phyloP scores from a whole-genome alignment of 176 grass and related monocot species.

The Oryza rufipogon region DNA sequence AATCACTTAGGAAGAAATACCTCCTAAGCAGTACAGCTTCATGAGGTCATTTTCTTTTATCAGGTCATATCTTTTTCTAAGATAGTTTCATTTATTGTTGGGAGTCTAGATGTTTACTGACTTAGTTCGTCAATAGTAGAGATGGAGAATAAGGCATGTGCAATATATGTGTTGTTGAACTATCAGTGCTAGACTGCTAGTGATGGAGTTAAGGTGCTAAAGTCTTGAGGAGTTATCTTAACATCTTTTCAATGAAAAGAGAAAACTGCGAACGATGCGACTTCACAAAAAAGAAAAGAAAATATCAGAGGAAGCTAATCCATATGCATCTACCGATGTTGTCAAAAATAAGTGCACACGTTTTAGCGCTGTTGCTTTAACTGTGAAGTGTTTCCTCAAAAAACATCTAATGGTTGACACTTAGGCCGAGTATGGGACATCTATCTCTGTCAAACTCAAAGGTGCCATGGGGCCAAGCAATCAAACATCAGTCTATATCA shows the following conservation, averaged over 20 bases:
- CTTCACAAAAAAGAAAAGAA: background rate
- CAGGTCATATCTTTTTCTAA: background rate
- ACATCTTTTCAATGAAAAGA: slow-evolving; percentile 8
- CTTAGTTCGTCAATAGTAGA: background rate
- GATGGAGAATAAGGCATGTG: background rate
- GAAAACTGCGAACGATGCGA: background rate
- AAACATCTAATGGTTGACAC: background rate
- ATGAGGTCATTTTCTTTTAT: background rate
- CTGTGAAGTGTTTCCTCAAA: background rate
- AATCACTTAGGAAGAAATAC: background rate
- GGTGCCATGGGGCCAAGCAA: background rate
- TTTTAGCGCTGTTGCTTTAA: slow-evolving; percentile 4
- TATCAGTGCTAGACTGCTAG: slow-evolving; percentile 1
- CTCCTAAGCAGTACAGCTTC: background rate
- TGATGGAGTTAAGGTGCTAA: slow-evolving; percentile 9
- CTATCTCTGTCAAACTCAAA: background rate
- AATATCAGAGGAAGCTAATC: background rate
- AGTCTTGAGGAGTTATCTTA: background rate
- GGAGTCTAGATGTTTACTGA: slow-evolving; percentile 22
- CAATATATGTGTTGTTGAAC: slow-evolving; percentile 29
- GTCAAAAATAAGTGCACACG: background rate
- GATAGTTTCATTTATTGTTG: slow-evolving; percentile 11
- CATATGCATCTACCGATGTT: background rate
- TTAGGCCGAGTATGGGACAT: slow-evolving; percentile 2
- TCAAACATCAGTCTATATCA: background rate